Percentiles rank a stretch among this genome's conserved stretches.
Evolutionary conservation across 345 rosid species (phyloP).

Genomic region (Corchorus olitorius): DNA sequence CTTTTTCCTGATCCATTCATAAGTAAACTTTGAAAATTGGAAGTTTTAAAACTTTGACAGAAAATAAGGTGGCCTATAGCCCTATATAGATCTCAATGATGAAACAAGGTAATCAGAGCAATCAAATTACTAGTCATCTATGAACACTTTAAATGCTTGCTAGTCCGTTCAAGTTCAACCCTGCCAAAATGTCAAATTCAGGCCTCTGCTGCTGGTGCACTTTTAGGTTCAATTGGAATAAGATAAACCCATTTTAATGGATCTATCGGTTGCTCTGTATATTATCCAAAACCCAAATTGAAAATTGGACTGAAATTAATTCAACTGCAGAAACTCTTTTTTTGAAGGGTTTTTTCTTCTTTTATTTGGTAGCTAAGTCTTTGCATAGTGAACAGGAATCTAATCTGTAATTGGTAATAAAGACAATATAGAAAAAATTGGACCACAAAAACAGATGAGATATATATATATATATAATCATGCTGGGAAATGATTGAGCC

Average conservation of each 20-base stretch:
- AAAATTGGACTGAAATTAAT: neutral
- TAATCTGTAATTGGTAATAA: neutral
- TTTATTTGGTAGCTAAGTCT: neutral
- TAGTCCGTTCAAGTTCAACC: neutral
- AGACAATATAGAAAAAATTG: neutral
- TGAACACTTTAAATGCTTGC: neutral
- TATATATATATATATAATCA: neutral
- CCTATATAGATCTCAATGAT: neutral
- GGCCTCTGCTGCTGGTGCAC: neutral
- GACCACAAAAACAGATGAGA: conserved; percentile 18
- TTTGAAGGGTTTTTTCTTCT: neutral
- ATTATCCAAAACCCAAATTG: neutral
- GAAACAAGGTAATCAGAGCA: neutral
- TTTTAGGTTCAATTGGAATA: neutral
- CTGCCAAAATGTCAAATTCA: neutral
- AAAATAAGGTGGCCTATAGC: neutral
- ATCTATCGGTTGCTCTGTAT: neutral
- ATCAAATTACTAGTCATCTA: neutral
- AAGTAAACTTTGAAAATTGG: conserved; percentile 10
- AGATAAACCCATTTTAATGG: neutral
- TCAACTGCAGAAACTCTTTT: neutral
- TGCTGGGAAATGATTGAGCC: conserved; percentile 1
- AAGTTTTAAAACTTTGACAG: neutral
- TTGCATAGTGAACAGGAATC: conserved; percentile 4
- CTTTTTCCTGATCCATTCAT: conserved; percentile 7